Conservation (phyloP, 2,329 filamentous ascomycete genomes). For the Fusarium sp. region DNA sequence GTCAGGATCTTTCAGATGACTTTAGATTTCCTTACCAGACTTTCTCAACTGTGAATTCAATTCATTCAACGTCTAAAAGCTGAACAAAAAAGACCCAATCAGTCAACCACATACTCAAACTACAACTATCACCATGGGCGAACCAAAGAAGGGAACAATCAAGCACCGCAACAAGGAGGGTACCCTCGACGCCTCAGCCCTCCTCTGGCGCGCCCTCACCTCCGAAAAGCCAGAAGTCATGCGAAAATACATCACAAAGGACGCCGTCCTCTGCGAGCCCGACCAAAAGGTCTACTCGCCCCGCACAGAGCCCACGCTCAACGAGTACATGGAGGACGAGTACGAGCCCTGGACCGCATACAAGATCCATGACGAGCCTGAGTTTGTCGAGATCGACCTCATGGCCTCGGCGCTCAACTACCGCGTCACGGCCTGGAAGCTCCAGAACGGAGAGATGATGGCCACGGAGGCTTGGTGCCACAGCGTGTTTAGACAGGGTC, state of each 20-base stretch:
- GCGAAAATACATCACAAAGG: constrained; percentile 55
- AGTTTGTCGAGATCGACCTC: constrained; percentile 58
- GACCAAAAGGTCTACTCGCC: constrained; percentile 52
- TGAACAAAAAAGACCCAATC: not conserved
- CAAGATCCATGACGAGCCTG: constrained; percentile 55
- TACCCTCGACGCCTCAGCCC: constrained; percentile 54
- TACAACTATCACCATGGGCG: constrained; percentile 31
- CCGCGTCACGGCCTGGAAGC: constrained; percentile 54
- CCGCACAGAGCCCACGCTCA: constrained; percentile 52
- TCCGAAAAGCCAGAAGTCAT: constrained; percentile 53
- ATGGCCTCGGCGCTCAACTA: constrained; percentile 54
- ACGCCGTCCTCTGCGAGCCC: constrained; percentile 53
- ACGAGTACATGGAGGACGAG: constrained; percentile 53
- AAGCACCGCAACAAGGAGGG: constrained; percentile 55
- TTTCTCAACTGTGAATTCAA: not conserved
- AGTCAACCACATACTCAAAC: constrained; percentile 4
- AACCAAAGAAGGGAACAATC: constrained; percentile 51
- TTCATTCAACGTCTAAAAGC: constrained; percentile 4
- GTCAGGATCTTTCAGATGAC: constrained; percentile 24
- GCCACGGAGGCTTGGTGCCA: constrained; percentile 55
- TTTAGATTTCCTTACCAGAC: not conserved
- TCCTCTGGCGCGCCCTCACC: constrained; percentile 56
- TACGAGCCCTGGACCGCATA: constrained; percentile 57
- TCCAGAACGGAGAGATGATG: constrained; percentile 50
- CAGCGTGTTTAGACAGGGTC: constrained; percentile 53